Evolutionary conservation across 83 land plant species (phyloP).

Genomic region (Picea mariana): DNA sequence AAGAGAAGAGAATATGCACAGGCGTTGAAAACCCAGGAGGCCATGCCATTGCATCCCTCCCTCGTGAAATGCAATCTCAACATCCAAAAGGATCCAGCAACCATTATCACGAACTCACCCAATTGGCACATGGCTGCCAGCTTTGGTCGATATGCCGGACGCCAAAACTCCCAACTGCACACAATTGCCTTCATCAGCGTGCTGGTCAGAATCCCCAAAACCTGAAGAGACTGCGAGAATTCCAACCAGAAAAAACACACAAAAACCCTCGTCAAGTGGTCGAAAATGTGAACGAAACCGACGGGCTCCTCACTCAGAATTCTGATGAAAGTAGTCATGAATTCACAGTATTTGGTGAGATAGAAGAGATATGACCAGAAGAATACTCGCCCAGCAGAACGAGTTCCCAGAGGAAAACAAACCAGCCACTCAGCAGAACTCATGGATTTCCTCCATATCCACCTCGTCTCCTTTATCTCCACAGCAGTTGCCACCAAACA

Average conservation of each 20-base stretch:
- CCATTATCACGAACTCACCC: slow-evolving; percentile 10
- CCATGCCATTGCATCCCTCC: slow-evolving; percentile 18
- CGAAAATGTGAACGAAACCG: slow-evolving; percentile 10
- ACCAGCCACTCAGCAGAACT: slow-evolving; percentile 15
- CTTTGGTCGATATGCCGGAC: background rate
- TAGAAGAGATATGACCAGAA: slow-evolving; percentile 60
- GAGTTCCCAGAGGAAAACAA: slow-evolving; percentile 39
- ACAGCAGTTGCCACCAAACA: slow-evolving; percentile 26
- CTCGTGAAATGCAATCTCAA: slow-evolving; percentile 11
- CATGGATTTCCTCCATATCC: slow-evolving; percentile 25
- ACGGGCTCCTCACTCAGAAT: slow-evolving; percentile 10
- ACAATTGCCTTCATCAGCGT: background rate
- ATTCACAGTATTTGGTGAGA: slow-evolving; percentile 41
- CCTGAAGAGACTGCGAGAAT: slow-evolving; percentile 28
- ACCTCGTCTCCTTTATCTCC: slow-evolving; percentile 34
- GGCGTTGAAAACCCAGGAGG: background rate
- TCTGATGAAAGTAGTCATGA: slow-evolving; percentile 21
- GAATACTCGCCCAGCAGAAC: slow-evolving; percentile 46
- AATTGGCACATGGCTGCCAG: slow-evolving; percentile 34
- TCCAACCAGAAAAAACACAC: slow-evolving; percentile 24
- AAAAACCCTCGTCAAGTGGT: slow-evolving; percentile 3
- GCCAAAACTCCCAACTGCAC: background rate
- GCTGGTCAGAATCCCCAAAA: slow-evolving; percentile 15
- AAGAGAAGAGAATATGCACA: background rate
- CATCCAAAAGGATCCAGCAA: background rate